Evolutionary conservation across 2,329 filamentous ascomycete species (phyloP).

Genomic region (Didymella lethalis): DNA sequence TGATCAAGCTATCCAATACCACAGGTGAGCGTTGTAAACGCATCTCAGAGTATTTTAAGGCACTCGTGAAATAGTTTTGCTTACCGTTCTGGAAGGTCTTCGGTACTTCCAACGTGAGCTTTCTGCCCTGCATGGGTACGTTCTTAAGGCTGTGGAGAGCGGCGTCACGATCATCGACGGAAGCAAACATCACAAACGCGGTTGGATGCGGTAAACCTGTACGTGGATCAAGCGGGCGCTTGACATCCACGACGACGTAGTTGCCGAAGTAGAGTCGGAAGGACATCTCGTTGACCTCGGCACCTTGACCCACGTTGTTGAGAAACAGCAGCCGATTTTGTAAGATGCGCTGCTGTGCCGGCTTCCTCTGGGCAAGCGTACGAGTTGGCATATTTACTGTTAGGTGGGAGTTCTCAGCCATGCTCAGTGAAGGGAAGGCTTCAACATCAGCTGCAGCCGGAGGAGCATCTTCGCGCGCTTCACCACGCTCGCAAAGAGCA

Average conservation of each 20-base stretch:
- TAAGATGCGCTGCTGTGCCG: background rate
- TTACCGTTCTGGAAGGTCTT: slow-evolving; percentile 1
- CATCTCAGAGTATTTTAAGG: no score
- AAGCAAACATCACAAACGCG: background rate
- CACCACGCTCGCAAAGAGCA: no score
- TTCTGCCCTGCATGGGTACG: background rate
- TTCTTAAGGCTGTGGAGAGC: background rate
- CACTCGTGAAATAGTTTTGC: background rate
- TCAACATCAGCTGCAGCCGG: background rate
- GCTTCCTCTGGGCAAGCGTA: background rate
- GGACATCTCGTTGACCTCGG: background rate
- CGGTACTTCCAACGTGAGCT: slow-evolving; percentile 1
- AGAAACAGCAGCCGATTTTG: slow-evolving; percentile 5
- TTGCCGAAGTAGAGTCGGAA: background rate
- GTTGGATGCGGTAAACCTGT: background rate
- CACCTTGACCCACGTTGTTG: background rate
- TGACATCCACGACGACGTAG: background rate
- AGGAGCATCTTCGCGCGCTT: background rate
- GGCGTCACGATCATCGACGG: background rate
- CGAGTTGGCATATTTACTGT: background rate
- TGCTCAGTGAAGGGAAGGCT: background rate
- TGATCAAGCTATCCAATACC: background rate
- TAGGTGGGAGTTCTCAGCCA: background rate
- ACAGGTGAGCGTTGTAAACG: background rate
- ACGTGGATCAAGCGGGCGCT: background rate